phyloP scores from a whole-genome alignment of 2,329 filamentous ascomycete genomes.

The Botrytis hyacinthi region DNA sequence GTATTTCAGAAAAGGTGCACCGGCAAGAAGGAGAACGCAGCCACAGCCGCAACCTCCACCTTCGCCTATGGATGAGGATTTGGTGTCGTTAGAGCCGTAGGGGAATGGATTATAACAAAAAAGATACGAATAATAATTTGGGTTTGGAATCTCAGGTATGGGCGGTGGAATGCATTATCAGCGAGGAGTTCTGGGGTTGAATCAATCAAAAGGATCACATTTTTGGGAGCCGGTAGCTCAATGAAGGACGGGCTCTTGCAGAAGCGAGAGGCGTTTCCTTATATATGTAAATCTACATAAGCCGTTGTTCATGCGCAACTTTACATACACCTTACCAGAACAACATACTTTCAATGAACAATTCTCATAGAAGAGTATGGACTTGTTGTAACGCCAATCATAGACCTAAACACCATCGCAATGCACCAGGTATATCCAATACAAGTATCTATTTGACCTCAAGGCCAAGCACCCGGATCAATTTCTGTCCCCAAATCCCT shows the following conservation, averaged over 20 bases:
- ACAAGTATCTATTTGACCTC: slow-evolving; percentile 15
- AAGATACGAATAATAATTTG: slow-evolving; percentile 10
- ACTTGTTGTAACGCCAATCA: not conserved
- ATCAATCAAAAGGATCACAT: slow-evolving; percentile 3
- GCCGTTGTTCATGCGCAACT: not conserved
- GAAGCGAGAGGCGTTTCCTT: not conserved
- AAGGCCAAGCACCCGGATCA: slow-evolving; percentile 53
- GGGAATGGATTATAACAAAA: not conserved
- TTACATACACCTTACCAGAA: not conserved
- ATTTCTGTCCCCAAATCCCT: slow-evolving; percentile 74
- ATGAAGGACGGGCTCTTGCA: not conserved
- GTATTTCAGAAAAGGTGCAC: slow-evolving; percentile 48
- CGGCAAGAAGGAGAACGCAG: slow-evolving; percentile 28
- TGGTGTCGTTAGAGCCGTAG: slow-evolving; percentile 15
- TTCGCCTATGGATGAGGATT: slow-evolving; percentile 5
- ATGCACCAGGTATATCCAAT: slow-evolving; percentile 21
- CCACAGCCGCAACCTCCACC: slow-evolving; percentile 5
- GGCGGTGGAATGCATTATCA: not conserved
- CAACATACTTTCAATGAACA: not conserved
- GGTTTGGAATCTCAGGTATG: not conserved
- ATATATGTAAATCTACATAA: slow-evolving; percentile 10
- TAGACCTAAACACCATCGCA: slow-evolving; percentile 24
- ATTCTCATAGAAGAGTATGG: not conserved
- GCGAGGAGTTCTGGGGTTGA: slow-evolving; percentile 14
- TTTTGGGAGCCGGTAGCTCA: not conserved